These are phyloP conservation scores for Clarireedia sp. DNA, from an alignment of 2,329 filamentous ascomycete species.

Conservation along the genomic window DNA sequence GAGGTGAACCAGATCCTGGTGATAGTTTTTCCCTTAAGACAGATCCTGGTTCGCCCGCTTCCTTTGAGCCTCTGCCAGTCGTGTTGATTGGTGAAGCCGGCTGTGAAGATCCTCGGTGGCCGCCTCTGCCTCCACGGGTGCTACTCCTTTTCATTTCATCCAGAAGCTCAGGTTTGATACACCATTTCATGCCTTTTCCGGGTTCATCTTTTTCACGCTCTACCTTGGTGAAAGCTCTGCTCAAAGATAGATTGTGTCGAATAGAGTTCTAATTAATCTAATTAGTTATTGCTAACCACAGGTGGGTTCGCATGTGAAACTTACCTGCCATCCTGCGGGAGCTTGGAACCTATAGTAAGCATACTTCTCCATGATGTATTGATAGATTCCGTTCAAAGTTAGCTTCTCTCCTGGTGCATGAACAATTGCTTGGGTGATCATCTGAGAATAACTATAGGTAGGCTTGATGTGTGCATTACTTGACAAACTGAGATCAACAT, in stretches of 20 bases:
- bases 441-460: conserved; percentile 89
- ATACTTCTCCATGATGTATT: conserved; percentile 84
- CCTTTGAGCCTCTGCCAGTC: conserved; percentile 50
- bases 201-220: conserved; percentile 89
- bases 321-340: conserved; percentile 79
- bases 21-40: conserved; percentile 50
- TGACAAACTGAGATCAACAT: conserved; percentile 73
- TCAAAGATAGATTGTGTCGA: conserved; percentile 88
- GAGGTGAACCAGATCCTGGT: conserved; percentile 46
- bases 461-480: conserved; percentile 88
- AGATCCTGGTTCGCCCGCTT: conserved; percentile 42
- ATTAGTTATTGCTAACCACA: background rate
- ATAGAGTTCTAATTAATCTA: conserved; percentile 67
- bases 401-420: conserved; percentile 80
- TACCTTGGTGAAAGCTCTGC: conserved; percentile 90
- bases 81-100: conserved; percentile 59
- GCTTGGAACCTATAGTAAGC: conserved; percentile 80
- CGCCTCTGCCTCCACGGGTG: conserved; percentile 52
- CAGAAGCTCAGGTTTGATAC: conserved; percentile 73
- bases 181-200: conserved; percentile 99
- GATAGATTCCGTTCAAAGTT: conserved; percentile 87
- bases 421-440: conserved; percentile 94
- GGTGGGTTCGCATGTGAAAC: conserved; percentile 24
- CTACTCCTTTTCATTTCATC: conserved; percentile 68
- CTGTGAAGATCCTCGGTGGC: conserved; percentile 59